A percentile compares a stretch with the other conserved stretches of the same genome.
phyloP scores from a whole-genome alignment of 2,329 filamentous ascomycete species.

The Fusarium heterosporum region DNA sequence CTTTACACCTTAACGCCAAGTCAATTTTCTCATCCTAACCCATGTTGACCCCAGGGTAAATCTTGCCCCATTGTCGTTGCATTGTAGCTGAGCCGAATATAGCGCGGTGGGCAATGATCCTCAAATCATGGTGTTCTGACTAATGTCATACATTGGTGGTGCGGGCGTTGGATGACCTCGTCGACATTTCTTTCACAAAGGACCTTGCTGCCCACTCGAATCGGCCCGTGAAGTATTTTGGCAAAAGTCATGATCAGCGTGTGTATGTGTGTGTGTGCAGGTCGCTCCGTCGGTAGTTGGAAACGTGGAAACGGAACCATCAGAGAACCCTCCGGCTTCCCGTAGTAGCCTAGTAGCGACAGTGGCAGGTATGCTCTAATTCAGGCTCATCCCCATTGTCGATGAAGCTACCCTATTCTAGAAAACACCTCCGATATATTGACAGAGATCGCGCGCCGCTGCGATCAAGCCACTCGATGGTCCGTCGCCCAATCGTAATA shows the following conservation, averaged over 20 bases:
- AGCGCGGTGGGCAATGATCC: slow-evolving; percentile 16
- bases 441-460: slow-evolving; percentile 36
- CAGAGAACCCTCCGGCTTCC: slow-evolving; percentile 26
- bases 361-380: slow-evolving; percentile 4
- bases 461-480: slow-evolving; percentile 26
- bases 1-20: neutral
- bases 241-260: slow-evolving; percentile 31
- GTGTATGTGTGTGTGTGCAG: neutral
- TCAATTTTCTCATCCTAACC: slow-evolving; percentile 11
- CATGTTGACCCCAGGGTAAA: slow-evolving; percentile 29
- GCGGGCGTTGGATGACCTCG: slow-evolving; percentile 15
- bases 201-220: slow-evolving; percentile 30
- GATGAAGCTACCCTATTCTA: slow-evolving; percentile 41
- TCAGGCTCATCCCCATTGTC: slow-evolving; percentile 23
- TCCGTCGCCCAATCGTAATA: slow-evolving; percentile 23
- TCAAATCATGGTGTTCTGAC: slow-evolving; percentile 18
- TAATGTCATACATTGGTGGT: slow-evolving; percentile 21
- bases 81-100: slow-evolving; percentile 20
- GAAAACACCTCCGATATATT: slow-evolving; percentile 42
- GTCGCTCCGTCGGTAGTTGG: slow-evolving; percentile 40
- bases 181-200: neutral
- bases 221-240: slow-evolving; percentile 43
- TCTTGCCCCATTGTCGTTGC: slow-evolving; percentile 29
- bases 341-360: neutral
- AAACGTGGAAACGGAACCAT: slow-evolving; percentile 29